Conservation (phyloP, 2,329 filamentous ascomycete species). For the Xylariales sp. region DNA sequence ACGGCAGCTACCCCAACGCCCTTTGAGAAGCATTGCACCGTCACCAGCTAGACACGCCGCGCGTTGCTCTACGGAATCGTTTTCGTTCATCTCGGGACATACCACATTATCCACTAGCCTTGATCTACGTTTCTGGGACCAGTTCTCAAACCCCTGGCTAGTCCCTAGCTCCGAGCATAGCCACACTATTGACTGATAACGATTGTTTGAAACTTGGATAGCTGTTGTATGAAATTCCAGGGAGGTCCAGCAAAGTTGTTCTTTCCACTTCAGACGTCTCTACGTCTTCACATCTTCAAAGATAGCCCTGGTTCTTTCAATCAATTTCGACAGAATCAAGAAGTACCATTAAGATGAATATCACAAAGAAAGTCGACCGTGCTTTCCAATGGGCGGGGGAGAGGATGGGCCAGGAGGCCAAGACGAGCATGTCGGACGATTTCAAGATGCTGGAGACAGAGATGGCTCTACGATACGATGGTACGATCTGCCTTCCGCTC, state of each 20-base stretch:
- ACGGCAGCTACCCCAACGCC: no score
- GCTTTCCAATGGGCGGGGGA: slow-evolving; percentile 98
- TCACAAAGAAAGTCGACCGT: slow-evolving; percentile 84
- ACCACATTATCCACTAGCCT: slow-evolving; percentile 4
- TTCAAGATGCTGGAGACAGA: slow-evolving; percentile 87
- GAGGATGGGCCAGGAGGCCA: slow-evolving; percentile 88
- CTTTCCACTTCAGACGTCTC: background rate
- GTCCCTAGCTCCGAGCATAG: slow-evolving; percentile 10
- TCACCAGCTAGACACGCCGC: slow-evolving; percentile 7
- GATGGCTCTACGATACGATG: slow-evolving; percentile 84
- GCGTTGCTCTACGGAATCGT: slow-evolving; percentile 7
- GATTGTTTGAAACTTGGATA: slow-evolving; percentile 9
- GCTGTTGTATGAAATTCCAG: slow-evolving; percentile 6
- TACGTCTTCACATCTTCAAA: no score
- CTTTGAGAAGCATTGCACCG: no score
- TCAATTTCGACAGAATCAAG: background rate
- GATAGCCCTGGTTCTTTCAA: background rate
- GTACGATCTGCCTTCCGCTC: slow-evolving; percentile 43
- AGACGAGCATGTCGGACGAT: slow-evolving; percentile 81
- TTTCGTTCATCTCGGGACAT: slow-evolving; percentile 8
- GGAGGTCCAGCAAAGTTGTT: background rate
- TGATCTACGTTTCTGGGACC: slow-evolving; percentile 13
- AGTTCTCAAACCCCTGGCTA: slow-evolving; percentile 11
- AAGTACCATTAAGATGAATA: slow-evolving; percentile 52
- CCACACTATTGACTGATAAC: slow-evolving; percentile 7